These are phyloP conservation scores for Escovopsis sp. DNA, from an alignment of 2,329 filamentous ascomycete genomes.

Conservation along the genomic window DNA sequence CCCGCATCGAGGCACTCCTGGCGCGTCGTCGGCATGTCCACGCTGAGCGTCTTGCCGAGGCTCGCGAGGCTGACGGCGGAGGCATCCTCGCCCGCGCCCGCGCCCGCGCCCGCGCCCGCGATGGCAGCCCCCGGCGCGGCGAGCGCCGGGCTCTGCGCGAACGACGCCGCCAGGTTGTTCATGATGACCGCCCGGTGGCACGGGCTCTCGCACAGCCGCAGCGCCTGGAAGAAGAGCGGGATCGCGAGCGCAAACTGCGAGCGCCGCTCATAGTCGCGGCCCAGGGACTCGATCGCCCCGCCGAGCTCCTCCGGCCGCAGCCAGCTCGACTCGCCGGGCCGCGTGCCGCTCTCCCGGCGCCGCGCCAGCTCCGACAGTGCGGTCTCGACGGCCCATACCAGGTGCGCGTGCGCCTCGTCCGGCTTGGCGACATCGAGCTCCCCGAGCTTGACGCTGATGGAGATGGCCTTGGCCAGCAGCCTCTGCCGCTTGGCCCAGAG, in stretches of 20 bases:
- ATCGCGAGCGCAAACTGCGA: conserved; percentile 68
- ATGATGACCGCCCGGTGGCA: conserved; percentile 77
- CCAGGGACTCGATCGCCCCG: conserved; percentile 62
- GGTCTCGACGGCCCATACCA: conserved; percentile 73
- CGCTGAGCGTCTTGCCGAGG: conserved; percentile 14
- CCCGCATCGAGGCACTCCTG: conserved; percentile 54
- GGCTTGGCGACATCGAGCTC: conserved; percentile 68
- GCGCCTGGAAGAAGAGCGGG: conserved; percentile 74
- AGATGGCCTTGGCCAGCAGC: conserved; percentile 58
- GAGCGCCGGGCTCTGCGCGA: conserved; percentile 49
- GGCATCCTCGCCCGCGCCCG: conserved; percentile 11
- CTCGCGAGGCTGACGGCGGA: too few species aligned
- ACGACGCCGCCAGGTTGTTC: conserved; percentile 66
- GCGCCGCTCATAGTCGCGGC: conserved; percentile 57
- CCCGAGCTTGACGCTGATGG: conserved; percentile 69
- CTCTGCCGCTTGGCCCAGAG: conserved; percentile 46
- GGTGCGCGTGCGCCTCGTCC: conserved; percentile 55
- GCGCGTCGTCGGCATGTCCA: conserved; percentile 30
- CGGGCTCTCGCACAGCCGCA: conserved; percentile 48
- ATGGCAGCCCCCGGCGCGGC: conserved; percentile 6
- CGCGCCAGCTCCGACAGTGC: conserved; percentile 59
- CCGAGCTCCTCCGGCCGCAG: conserved; percentile 57
- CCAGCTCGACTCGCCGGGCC: conserved; percentile 57
- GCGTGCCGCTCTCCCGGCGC: conserved; percentile 51
- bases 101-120: neutral